Base-by-base conservation (phyloP, 495 filamentous ascomycete genomes). In the Hypoxylon lenormandii region DNA sequence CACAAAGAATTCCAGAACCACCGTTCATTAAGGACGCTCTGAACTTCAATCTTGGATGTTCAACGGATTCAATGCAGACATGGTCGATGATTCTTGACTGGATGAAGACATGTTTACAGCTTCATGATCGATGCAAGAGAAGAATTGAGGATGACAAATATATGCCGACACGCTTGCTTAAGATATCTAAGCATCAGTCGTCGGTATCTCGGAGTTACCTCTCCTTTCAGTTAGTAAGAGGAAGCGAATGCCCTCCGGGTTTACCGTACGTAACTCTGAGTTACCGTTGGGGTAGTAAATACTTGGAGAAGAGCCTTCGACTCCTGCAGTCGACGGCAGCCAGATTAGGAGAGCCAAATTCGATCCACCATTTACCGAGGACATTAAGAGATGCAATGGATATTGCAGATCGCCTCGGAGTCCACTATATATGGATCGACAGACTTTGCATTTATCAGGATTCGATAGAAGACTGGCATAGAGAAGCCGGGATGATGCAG, bases 401-500 rank as follows among this genome's bases (percentile, higher is more conserved):
- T 12, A 59, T 48, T 6, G 45, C 55, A 13, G 5, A 59, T 38
- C 42, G 18, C 8, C 23, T 48, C 23, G 43, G 55, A 4, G 37
- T 48, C 8, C 28, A 15, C 7, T 59, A 59, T 11, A 11, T 59
- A 0, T 59, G 55, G 55, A 48, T 59, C 19, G 55, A 59, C 18
- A 33, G 55, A 10, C 28, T 59, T 1, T 59, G 55, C 13, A 59
- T 59, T 13, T 59, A 38, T 16, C 55, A 59, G n/a, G 55, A 59
- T 23, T 48, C 43, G 12, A 5, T 6, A 18, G 55, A 59, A 48
- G 55, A 59, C 23, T 59, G 55, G 55, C 43, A 28, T 12, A 38
- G 38, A 36, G 55, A 59, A 16, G 55, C 55, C 15, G 28, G 43
- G 22, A 48, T 43, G 46, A 23, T 59, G 55, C 55, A 36, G 38